These are phyloP conservation scores for Pulveroboletus sp. DNA, from an alignment of 768 basidiomycete species.

Conservation along the genomic window DNA sequence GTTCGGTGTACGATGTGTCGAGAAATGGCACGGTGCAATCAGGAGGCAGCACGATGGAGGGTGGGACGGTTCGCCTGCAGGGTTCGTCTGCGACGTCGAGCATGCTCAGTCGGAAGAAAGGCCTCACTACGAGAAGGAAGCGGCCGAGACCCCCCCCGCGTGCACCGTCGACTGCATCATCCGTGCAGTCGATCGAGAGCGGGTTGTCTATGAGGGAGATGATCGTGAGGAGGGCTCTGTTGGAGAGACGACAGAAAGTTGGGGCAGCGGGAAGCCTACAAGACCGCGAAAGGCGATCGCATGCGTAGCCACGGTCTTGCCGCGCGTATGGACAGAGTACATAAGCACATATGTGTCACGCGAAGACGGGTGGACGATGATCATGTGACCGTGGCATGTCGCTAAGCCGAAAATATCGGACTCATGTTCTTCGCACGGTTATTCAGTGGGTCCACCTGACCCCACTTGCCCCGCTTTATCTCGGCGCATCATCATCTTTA, in stretches of 20 bases:
- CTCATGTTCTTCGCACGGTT: too few species aligned
- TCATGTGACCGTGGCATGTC: too few species aligned
- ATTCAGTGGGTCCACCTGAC: too few species aligned
- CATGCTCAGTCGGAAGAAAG: constrained; percentile 20
- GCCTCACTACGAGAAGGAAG: constrained; percentile 13
- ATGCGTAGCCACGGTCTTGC: background rate
- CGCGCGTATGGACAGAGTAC: too few species aligned
- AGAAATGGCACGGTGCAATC: constrained; percentile 11
- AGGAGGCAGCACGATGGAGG: background rate
- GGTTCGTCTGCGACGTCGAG: constrained; percentile 12
- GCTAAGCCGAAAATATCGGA: too few species aligned
- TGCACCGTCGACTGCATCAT: constrained; percentile 25
- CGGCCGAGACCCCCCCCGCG: constrained; percentile 19
- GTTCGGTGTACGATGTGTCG: constrained; percentile 4
- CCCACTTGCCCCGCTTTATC: too few species aligned
- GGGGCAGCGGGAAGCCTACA: constrained; percentile 8
- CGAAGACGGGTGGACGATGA: too few species aligned
- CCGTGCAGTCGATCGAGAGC: constrained; percentile 22
- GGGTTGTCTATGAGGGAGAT: constrained; percentile 19
- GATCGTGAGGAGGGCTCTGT: constrained; percentile 21
- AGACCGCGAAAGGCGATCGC: background rate
- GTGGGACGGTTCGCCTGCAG: background rate
- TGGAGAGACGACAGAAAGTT: constrained; percentile 24
- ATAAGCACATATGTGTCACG: too few species aligned
- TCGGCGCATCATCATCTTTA: too few species aligned